phyloP scores from a whole-genome alignment of 805 yeast genomes.

The Yarrowia sp. region DNA sequence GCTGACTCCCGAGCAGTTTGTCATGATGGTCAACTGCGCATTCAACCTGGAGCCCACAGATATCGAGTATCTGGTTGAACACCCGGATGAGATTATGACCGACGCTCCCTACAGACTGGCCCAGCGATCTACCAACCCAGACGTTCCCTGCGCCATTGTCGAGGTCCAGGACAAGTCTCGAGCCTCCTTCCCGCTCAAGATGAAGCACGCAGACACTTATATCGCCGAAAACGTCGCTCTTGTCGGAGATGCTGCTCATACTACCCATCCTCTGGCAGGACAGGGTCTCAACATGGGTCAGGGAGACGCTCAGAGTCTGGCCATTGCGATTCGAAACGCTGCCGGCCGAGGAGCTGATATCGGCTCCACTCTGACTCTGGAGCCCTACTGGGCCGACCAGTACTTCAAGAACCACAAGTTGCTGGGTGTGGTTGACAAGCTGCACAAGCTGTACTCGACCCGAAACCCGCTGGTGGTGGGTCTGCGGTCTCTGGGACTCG shows the following conservation, averaged over 20 bases:
- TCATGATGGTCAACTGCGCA: conserved; percentile 77
- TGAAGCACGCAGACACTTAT: conserved; percentile 89
- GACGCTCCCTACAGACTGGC: conserved; percentile 52
- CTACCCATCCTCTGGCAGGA: conserved; percentile 96
- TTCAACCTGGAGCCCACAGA: conserved; percentile 76
- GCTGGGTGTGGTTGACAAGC: conserved; percentile 85
- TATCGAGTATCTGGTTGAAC: conserved; percentile 60
- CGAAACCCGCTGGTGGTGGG: conserved; percentile 71
- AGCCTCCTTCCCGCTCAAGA: conserved; percentile 82
- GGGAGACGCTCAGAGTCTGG: conserved; percentile 75
- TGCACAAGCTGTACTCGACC: conserved; percentile 81
- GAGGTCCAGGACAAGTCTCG: conserved; percentile 60
- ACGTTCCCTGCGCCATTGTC: conserved; percentile 65
- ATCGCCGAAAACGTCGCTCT: conserved; percentile 80
- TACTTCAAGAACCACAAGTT: conserved; percentile 75
- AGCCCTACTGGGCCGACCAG: conserved; percentile 81
- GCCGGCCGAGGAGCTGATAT: conserved; percentile 78
- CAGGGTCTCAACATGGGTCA: conserved; percentile 99
- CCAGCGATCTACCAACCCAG: conserved; percentile 60
- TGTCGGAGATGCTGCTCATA: conserved; percentile 98
- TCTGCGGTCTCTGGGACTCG: conserved; percentile 72
- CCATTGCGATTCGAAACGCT: conserved; percentile 66
- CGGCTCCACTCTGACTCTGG: conserved; percentile 75
- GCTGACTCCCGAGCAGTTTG: conserved; percentile 59
- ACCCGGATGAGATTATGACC: conserved; percentile 46